Evolutionary conservation across 768 basidiomycete genomes (phyloP), one percentile per base, ranked within the genome.

Genomic region (Holtermanniella nyarrowii): DNA sequence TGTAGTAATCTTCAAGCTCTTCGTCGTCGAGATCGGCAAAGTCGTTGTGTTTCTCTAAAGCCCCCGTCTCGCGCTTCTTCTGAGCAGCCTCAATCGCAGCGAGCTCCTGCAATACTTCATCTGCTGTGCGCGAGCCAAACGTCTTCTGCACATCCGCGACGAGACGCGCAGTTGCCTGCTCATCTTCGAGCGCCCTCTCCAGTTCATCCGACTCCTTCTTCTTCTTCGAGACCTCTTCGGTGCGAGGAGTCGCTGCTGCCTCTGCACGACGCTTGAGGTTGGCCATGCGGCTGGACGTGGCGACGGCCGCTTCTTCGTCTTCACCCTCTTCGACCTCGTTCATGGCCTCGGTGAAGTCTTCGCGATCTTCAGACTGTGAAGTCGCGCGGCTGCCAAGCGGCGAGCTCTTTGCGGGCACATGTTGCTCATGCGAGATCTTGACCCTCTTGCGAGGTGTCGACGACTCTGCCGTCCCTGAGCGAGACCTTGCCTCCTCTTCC

Each of bases 401-500:
- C 55, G 45, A 56, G 42, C 18, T 47, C 42, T 31, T 49, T 42
- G 31, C 48, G 50, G 25, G 50, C 24, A 23, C 46, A n/a, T n/a
- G n/a, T n/a, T n/a, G n/a, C n/a, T n/a, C n/a, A n/a, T n/a, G n/a
- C n/a, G n/a, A n/a, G n/a, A n/a, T n/a, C 54, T 40, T 57, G 48
- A 18, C 39, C 46, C 26, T 40, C 50, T 40, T 45, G 24, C 44
- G 23, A 26, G 11, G 25, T 44, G 20, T 20, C 46, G 20, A 14
- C 39, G 3, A 20, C 45, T 73, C 77, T 25, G 49, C 62, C 20
- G 75, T 75, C 41, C 75, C 58, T 60, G 80, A 81, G 42, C 54
- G 46, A 25, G 31, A 44, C 46, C 31, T 26, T 50, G 3, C 37
- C 37, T 24, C 31, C 48, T 12, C 45, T 49, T 46, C 46, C 49